Base-by-base conservation (phyloP, 2,329 filamentous ascomycete species). In the Truncatella angustata region DNA sequence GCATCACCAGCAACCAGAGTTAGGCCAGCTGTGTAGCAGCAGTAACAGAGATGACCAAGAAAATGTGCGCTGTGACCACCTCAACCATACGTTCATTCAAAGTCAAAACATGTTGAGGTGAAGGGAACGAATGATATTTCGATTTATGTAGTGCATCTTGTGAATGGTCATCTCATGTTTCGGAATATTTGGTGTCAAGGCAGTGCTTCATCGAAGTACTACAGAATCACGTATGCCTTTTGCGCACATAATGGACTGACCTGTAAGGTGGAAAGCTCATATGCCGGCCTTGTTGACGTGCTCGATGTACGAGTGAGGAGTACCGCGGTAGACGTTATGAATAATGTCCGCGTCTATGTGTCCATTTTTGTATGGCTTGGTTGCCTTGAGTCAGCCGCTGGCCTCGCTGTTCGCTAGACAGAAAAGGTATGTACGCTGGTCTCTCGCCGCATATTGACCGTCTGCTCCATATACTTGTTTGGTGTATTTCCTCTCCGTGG, bases 131-230 rank as follows among this genome's bases (percentile, higher is more conserved):
- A 44, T 44, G n/a, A 44, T 24, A 44, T 44, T 24, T 23, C 40
- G 40, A 44, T 10, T n/a, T 28, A 24, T 49, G 30, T 18, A 18
- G 34, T 26, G 45, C 37, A 34, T 49, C 45, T 49, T 20, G 34
- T 49, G 34, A 28, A 35, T 49, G 32, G 45, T 18, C 16, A 26
- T 16, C 24, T 28, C 20, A 23, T 49, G 45, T 49, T 49, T 49
- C 45, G 37, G 45, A 39, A 23, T 49, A 16, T 24, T 26, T 20
- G 34, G 34, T 39, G 21, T 37, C 16, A 20, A 39, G 10, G 14
- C 37, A 23, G n/a, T 24, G 45, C 45, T 49, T 36, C 21, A 34
- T 23, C n/a, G n/a, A n/a, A n/a, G n/a, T 49, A 46, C 43, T 46
- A 28, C 34, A 34, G 32, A n/a, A n/a, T n/a, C n/a, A n/a, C n/a